A percentile compares a stretch with the other conserved stretches of the same genome.
phyloP scores from a whole-genome alignment of 2,329 filamentous ascomycete species.

The Ophiocordyceps robertsii region DNA sequence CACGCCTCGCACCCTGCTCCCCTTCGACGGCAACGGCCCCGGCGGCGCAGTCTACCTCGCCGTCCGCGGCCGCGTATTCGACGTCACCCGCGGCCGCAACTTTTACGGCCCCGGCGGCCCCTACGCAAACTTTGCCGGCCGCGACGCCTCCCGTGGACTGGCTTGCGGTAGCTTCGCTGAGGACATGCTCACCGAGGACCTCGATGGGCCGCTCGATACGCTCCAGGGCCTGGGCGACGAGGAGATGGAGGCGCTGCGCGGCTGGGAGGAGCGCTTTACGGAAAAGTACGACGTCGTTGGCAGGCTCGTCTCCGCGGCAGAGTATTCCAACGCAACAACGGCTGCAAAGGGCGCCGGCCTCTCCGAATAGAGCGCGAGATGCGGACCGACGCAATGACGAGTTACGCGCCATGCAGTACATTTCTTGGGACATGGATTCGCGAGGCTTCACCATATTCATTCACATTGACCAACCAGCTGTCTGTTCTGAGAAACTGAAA shows the following conservation, averaged over 20 bases:
- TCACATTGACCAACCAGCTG: too few species aligned
- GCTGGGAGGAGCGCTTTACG: conserved; percentile 87
- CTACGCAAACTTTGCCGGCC: conserved; percentile 90
- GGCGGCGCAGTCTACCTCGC: conserved; percentile 71
- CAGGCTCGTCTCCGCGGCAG: conserved; percentile 50
- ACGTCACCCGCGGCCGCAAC: conserved; percentile 73
- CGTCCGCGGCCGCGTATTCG: conserved; percentile 85
- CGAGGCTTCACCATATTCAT: too few species aligned
- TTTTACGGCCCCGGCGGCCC: conserved; percentile 95
- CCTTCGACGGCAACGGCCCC: conserved; percentile 61
- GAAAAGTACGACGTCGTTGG: conserved; percentile 97
- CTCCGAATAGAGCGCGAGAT: neutral
- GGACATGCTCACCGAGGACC: conserved; percentile 85
- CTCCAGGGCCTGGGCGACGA: conserved; percentile 59
- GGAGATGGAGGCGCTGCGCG: conserved; percentile 69
- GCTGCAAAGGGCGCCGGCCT: neutral
- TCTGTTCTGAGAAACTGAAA: too few species aligned
- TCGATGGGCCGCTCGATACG: conserved; percentile 70
- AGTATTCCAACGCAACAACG: conserved; percentile 14
- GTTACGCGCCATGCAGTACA: too few species aligned
- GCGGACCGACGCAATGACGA: too few species aligned
- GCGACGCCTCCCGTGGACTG: conserved; percentile 78
- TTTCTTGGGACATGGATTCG: too few species aligned
- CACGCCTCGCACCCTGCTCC: conserved; percentile 68
- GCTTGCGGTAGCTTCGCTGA: conserved; percentile 88